phyloP scores from a whole-genome alignment of 2,329 filamentous ascomycete species.

The Aspergillus brunneoviolaceus region DNA sequence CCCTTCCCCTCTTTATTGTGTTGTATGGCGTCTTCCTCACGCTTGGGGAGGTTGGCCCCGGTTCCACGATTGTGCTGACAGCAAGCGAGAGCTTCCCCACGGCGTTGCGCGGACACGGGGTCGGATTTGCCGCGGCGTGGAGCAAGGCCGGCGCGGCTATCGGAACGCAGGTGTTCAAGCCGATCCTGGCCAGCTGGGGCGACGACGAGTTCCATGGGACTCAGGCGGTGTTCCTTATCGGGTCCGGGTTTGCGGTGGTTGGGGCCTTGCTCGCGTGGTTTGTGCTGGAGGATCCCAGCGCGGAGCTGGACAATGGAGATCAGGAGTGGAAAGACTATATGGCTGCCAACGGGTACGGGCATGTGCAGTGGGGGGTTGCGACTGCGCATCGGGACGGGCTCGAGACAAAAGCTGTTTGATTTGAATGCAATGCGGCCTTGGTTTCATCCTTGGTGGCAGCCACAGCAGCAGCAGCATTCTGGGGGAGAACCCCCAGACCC shows the following conservation, averaged over 20 bases:
- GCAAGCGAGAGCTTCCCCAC: conserved; percentile 53
- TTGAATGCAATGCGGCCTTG: no score
- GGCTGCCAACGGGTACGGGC: conserved; percentile 41
- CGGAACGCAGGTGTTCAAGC: conserved; percentile 53
- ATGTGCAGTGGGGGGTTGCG: conserved; percentile 26
- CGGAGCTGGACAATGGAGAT: conserved; percentile 47
- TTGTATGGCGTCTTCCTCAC: conserved; percentile 53
- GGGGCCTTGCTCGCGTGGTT: conserved; percentile 48
- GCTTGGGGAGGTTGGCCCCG: conserved; percentile 53
- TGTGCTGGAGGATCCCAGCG: conserved; percentile 47
- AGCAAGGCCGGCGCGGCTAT: conserved; percentile 54
- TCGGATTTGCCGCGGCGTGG: conserved; percentile 50
- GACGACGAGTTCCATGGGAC: conserved; percentile 45
- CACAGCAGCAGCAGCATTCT: no score
- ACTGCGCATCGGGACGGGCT: neutral
- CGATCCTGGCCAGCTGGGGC: conserved; percentile 49
- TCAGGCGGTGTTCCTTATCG: conserved; percentile 54
- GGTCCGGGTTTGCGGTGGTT: conserved; percentile 50
- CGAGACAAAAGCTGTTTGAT: neutral
- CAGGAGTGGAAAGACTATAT: conserved; percentile 48
- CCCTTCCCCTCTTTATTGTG: conserved; percentile 54
- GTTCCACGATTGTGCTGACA: conserved; percentile 39
- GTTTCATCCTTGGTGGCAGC: no score
- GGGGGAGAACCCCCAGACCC: no score
- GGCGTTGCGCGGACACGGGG: conserved; percentile 50